Base-by-base conservation (phyloP, 169 alveolate species). In the Eimeria zaria region DNA sequence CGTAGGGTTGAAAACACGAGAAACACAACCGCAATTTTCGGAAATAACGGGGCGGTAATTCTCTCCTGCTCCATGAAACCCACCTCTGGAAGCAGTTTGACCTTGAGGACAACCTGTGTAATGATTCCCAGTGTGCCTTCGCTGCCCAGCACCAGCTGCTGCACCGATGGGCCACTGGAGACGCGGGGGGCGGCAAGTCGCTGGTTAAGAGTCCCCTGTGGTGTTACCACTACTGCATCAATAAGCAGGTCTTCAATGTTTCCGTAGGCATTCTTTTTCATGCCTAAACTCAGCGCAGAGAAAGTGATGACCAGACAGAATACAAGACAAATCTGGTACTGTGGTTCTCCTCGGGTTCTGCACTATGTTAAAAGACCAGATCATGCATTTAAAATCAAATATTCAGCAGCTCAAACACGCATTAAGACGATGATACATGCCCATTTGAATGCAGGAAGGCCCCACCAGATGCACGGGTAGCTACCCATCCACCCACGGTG, bases 401-500 rank as follows among this genome's bases (percentile, higher is more conserved):
- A 73, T 39, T 20, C 16, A 39, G 33, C 83, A 73, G 33, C 12
- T 20, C 83, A 36, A 39, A 39, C 30, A 39, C 18, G 53, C 83
- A 4, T 36, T 24, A 73, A 36, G 51, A 69, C 48, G 78, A 69
- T 36, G 24, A 36, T 33, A 20, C 48, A 33, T 51, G 80, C 18
- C 53, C 14, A 39, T 36, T 20, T 73, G 53, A 73, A 73, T 41
- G 33, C 83, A 18, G 36, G 78, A 36, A 39, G 55, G 58, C 62
- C 96, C 20, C 36, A 92, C 96, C 96, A 53, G 98, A 97, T 27
- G 99, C 99, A 76, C 98, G 97, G n/a, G 99, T 98, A 41, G 98
- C 96, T 41, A 98, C 97, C 99, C 99, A 98, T 46, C 99, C 99
- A 51, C 99, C 99, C n/a, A 98, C 96, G 60, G 98, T 97, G 33